Percentiles rank a stretch among this genome's conserved stretches.
Conservation (phyloP, 2,329 filamentous ascomycete species). For the Calcarisporium arbuscula region DNA sequence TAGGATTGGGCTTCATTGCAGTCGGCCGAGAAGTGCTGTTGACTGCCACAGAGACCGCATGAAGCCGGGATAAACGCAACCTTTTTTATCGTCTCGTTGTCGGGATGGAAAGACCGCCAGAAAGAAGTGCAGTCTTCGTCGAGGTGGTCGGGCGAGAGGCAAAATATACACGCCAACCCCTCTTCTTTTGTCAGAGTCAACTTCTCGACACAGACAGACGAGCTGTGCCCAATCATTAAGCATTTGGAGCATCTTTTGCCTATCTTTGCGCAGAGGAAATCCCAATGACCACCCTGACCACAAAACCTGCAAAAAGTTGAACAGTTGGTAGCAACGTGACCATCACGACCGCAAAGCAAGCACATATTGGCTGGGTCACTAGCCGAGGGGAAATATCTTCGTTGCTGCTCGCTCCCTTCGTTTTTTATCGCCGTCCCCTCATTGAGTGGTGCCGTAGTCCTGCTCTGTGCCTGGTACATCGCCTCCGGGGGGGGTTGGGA, state of each 20-base stretch:
- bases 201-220: constrained; percentile 47
- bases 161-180: constrained; percentile 54
- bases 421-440: constrained; percentile 20
- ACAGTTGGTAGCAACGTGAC: constrained; percentile 41
- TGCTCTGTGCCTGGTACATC: too few species aligned
- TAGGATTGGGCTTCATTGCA: constrained; percentile 29
- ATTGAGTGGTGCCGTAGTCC: constrained; percentile 9
- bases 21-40: constrained; percentile 51
- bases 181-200: constrained; percentile 46
- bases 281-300: constrained; percentile 36
- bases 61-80: constrained; percentile 43
- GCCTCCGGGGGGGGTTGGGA: too few species aligned
- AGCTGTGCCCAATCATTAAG: constrained; percentile 53
- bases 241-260: constrained; percentile 51
- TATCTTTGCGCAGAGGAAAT: constrained; percentile 43
- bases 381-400: constrained; percentile 46
- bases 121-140: constrained; percentile 54
- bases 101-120: constrained; percentile 51
- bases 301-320: constrained; percentile 45
- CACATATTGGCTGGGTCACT: constrained; percentile 38
- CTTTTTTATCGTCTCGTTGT: constrained; percentile 33
- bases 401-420: constrained; percentile 32
- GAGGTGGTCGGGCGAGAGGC: constrained; percentile 47
- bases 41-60: constrained; percentile 50
- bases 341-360: constrained; percentile 42